Percentiles rank a stretch among this genome's conserved stretches.
Conservation (phyloP, 345 rosid species). For the Ceriops zippeliana region DNA sequence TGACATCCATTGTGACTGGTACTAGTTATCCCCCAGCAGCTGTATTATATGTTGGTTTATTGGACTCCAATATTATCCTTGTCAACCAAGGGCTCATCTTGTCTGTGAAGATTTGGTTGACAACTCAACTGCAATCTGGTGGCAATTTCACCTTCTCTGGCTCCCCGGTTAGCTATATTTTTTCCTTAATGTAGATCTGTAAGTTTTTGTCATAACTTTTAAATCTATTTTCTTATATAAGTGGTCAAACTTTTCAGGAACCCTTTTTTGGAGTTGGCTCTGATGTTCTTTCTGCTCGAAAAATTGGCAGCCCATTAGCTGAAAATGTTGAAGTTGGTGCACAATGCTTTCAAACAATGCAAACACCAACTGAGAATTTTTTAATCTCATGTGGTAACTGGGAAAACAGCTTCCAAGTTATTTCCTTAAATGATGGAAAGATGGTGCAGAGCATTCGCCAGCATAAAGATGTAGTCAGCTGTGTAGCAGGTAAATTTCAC, state of each 20-base stretch:
- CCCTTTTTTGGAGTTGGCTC: conserved; percentile 93
- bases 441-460: conserved; percentile 93
- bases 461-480: conserved; percentile 94
- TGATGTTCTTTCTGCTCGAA: conserved; percentile 82
- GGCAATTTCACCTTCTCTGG: conserved; percentile 93
- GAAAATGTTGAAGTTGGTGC: conserved; percentile 78
- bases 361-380: conserved; percentile 67
- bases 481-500: conserved; percentile 78
- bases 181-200: background rate
- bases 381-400: conserved; percentile 93
- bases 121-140: conserved; percentile 87
- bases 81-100: conserved; percentile 84
- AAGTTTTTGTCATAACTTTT: background rate
- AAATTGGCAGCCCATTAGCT: conserved; percentile 80
- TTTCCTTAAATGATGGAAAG: conserved; percentile 83
- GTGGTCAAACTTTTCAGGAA: conserved; percentile 51
- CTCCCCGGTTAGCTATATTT: conserved; percentile 55
- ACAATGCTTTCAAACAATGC: conserved; percentile 77
- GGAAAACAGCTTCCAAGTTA: conserved; percentile 95
- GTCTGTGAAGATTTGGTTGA: conserved; percentile 92
- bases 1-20: conserved; percentile 64
- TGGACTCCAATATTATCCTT: conserved; percentile 77
- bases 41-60: conserved; percentile 58
- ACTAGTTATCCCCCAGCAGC: conserved; percentile 62
- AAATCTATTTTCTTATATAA: conserved; percentile 10